Base-by-base conservation (phyloP, 305 asterid genomes). In the Fraxinus baroniana region DNA sequence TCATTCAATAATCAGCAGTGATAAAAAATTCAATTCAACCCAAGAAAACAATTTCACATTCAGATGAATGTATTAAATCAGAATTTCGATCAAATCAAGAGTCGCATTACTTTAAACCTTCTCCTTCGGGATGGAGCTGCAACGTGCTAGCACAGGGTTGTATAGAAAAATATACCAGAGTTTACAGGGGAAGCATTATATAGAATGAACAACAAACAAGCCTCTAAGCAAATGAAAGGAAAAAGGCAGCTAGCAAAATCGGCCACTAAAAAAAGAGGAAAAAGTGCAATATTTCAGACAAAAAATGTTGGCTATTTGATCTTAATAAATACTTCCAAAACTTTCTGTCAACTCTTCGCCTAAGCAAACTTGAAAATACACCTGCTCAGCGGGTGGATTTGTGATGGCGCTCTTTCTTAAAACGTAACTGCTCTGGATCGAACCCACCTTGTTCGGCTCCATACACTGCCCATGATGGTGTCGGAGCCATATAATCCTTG, bases 381-480 rank as follows among this genome's bases (percentile, higher is more conserved):
- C 80, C 88, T 70, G 79, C 84, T 92, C 84, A 83, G 76, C 81
- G 82, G 66, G 87, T 81, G 26, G 93, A 70, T 81, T 88, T 92
- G 90, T 95, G 99, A 86, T 86, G 91, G 12, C 98, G 87, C 86
- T 92, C 97, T 89, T 96, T 96, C 80, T 87, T 93, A 74, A 55
- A 96, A 9, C 99, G 97, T 3, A 87, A 74, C 87, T 94, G 99
- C 68, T 87, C 91, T 6, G 99, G 99, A 85, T 94, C 99, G 41
- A 96, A 96, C 7, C 99, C 98, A 7, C 99, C 99, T 91, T 96
- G 98, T 74, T 92, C 93, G 20, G 98, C 98, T 74, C 97, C 99
- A 76, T 93, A 95, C 18, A 91, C 93, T 0, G 98, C 98, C 98
- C 99, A 96, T 0, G 92, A 87, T 70, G 99, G 99, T 6, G 99